Base-by-base conservation (phyloP, 2,329 filamentous ascomycete species). In the Colletotrichum agaves region DNA sequence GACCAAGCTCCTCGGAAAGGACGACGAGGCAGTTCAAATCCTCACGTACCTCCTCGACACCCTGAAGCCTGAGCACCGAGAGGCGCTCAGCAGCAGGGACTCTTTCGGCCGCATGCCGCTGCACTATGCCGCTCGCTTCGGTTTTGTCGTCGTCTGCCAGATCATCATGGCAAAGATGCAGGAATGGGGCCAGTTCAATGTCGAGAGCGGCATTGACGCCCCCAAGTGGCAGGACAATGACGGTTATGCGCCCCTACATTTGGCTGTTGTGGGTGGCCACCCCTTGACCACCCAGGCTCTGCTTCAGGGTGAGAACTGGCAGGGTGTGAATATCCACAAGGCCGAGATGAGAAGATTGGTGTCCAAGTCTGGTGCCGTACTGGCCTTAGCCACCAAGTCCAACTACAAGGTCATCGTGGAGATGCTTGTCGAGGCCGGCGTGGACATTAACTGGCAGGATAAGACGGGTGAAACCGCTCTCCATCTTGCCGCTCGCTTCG, bases 91-190 rank as follows among this genome's bases (percentile, higher is more conserved):
- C 56, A 87, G 87, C 12, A 89, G 86, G 67, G 95, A 98, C 78
- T 85, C 89, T 0, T 92, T 95, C 68, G 94, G 93, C 3, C 91
- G 95, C 4, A 86, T 95, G 13, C 94, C 95, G 1, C 84, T 98
- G 11, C 95, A 98, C 77, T 98, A 98, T 76, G 94, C 94, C 3
- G 95, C 96, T 0, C 94, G 98, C 76, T 97, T 97, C 75, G 96
- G 96, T 2, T 94, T 98, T 73, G 92, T 96, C 3, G 88, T 93
- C n/a, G 90, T 98, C 10, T 97, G 93, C 75, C 87, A 97, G 75
- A 85, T 94, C 23, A 87, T 98, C 72, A 94, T 98, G 81, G 89
- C 91, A 70, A 91, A 91, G 74, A 94, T 99, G 90, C 92, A 95
- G 76, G 86, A 90, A 23, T 98, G 95, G 95, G 88, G 87, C 15